Conservation (phyloP, 306 rosid genomes). For the Vigna hirtella region DNA sequence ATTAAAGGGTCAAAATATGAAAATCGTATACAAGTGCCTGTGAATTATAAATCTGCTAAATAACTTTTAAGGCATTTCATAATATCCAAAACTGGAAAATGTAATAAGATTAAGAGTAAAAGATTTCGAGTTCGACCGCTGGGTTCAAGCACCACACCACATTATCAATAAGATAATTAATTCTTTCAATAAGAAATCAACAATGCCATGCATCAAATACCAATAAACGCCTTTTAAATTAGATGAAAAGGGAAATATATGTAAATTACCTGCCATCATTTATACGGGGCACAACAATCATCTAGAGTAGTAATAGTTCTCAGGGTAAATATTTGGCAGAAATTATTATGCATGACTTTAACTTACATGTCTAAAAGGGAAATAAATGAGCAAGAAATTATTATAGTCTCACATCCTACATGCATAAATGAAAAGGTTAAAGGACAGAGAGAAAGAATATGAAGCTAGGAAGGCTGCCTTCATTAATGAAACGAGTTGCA, state of each 20-base stretch:
- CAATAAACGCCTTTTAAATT: neutral
- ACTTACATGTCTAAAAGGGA: neutral
- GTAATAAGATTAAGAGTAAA: neutral
- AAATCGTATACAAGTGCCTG: neutral
- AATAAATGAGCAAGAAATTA: neutral
- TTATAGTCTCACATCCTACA: too few species aligned
- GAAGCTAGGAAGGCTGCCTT: too few species aligned
- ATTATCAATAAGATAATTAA: neutral
- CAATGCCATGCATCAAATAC: neutral
- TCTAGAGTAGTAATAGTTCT: neutral
- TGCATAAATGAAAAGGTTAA: too few species aligned
- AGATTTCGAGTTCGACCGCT: neutral
- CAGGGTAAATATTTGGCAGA: neutral
- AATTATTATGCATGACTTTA: neutral
- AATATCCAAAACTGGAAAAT: constrained; percentile 6
- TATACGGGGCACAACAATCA: neutral
- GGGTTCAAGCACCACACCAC: constrained; percentile 7
- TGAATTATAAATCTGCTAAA: neutral
- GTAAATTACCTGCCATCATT: neutral
- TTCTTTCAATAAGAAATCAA: constrained; percentile 3
- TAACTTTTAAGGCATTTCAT: neutral
- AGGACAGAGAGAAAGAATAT: too few species aligned
- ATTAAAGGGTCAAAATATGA: neutral
- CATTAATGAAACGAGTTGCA: too few species aligned
- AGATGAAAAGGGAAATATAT: neutral